Evolutionary conservation across 306 rosid genomes (phyloP), one percentile per base, ranked within the genome.

Genomic region (Prunus padus): DNA sequence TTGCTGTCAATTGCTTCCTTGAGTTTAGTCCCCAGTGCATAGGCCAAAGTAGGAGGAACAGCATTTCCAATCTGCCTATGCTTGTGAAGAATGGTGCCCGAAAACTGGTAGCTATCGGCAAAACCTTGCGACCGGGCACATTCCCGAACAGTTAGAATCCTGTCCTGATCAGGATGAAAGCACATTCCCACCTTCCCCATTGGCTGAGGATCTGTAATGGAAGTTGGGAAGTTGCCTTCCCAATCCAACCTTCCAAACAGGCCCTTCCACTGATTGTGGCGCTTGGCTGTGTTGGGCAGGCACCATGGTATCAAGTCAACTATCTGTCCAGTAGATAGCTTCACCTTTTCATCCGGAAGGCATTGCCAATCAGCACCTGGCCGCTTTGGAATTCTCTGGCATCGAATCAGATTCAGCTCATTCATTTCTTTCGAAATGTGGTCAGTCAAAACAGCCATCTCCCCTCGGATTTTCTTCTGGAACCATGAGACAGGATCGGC

Each of bases 131-230:
- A 95, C 65, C 97, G 89, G 45, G 99, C 99, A 13, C 97, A 95
- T 85, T 95, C 99, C 0, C 97, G 92, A 70, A 95, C 99, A 0
- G 99, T 89, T 14, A 95, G 89, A 71, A 95, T 95, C 71, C 99
- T 85, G 78, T 95, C 97, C 84, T 95, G 99, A 5, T 89, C 97
- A 8, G 99, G 99, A 77, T 95, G 99, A 79, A 95, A 95, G 86
- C 99, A 95, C 99, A 95, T 90, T 70, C 99, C 99, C 76, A 95
- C 97, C 81, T 95, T 95, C 18, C 99, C 99, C 99, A 95, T 95
- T 44, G 97, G 99, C 49, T 95, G 99, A 65, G 97, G 99, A 59
- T 95, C 99, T 3, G 99, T 95, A 16, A 92, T 84, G 68, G 99
- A 95, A 81, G 99, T 95, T 25, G 98, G 98, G 71, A 95, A 95